Percentiles rank a stretch among this genome's conserved stretches.
Conservation (phyloP, 2,329 filamentous ascomycete species). For the Didymella pinodella region DNA sequence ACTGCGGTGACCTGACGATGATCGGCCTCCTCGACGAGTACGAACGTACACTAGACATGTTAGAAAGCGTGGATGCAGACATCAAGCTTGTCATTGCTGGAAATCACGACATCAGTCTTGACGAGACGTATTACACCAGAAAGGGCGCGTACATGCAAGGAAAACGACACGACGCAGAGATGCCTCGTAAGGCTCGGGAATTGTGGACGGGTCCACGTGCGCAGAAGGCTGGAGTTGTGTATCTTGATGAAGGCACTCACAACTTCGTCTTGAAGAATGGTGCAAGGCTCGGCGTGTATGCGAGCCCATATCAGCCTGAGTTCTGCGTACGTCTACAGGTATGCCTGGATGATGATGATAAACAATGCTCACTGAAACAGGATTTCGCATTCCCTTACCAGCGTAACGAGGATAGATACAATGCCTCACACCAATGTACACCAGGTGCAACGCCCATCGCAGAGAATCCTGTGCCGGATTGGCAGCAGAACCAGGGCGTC, state of each 20-base stretch:
- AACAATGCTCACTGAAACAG: background rate
- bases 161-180: conserved; percentile 27
- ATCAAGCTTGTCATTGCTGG: conserved; percentile 70
- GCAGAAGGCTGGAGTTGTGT: conserved; percentile 57
- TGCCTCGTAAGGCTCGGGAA: conserved; percentile 48
- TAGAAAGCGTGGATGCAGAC: conserved; percentile 59
- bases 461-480: conserved; percentile 55
- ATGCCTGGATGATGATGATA: background rate
- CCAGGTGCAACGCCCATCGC: conserved; percentile 41
- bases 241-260: conserved; percentile 64
- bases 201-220: conserved; percentile 59
- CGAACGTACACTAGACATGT: conserved; percentile 55
- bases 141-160: conserved; percentile 40
- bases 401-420: conserved; percentile 61
- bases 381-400: conserved; percentile 64
- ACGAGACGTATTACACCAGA: conserved; percentile 57
- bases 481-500: conserved; percentile 43
- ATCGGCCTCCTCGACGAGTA: conserved; percentile 60
- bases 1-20: conserved; percentile 67
- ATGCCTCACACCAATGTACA: conserved; percentile 46
- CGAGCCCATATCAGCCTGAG: conserved; percentile 63
- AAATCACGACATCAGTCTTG: conserved; percentile 68
- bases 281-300: conserved; percentile 59
- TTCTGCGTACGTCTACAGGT: conserved; percentile 51
- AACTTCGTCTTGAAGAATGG: conserved; percentile 59